Evolutionary conservation across 176 grass and related monocot genomes (phyloP).

Genomic region (Phoenix dactylifera): DNA sequence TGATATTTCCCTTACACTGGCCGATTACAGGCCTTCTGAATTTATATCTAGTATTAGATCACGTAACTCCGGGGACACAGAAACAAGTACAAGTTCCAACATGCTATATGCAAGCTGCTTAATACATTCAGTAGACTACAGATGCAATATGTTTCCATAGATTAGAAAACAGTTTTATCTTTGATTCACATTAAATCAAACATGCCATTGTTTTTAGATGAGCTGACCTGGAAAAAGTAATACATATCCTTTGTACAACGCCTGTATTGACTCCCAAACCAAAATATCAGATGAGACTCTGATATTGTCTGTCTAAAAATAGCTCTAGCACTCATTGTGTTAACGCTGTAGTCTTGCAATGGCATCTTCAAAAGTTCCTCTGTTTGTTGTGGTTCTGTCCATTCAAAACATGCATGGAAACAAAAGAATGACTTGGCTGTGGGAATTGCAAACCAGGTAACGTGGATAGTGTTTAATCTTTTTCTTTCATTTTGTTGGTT

Average conservation of each 20-base stretch:
- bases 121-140: conserved; percentile 81
- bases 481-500: too few species aligned
- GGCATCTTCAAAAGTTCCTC: too few species aligned
- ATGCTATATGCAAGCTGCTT: conserved; percentile 83
- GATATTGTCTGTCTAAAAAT: too few species aligned
- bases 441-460: too few species aligned
- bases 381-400: too few species aligned
- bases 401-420: too few species aligned
- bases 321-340: too few species aligned
- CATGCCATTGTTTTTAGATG: background rate
- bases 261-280: conserved; percentile 70
- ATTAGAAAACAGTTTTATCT: background rate
- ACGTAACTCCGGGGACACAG: conserved; percentile 70
- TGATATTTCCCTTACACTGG: background rate
- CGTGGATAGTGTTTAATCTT: too few species aligned
- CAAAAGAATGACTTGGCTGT: too few species aligned
- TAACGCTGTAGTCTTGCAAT: too few species aligned
- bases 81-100: conserved; percentile 61
- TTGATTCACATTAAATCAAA: background rate
- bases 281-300: too few species aligned
- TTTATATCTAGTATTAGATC: conserved; percentile 69
- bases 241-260: conserved; percentile 75
- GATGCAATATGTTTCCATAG: conserved; percentile 2
- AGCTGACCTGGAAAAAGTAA: conserved; percentile 90
- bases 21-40: conserved; percentile 48